These are phyloP conservation scores for Linderniella brevidens DNA, from an alignment of 257 asterid species.

Conservation along the genomic window DNA sequence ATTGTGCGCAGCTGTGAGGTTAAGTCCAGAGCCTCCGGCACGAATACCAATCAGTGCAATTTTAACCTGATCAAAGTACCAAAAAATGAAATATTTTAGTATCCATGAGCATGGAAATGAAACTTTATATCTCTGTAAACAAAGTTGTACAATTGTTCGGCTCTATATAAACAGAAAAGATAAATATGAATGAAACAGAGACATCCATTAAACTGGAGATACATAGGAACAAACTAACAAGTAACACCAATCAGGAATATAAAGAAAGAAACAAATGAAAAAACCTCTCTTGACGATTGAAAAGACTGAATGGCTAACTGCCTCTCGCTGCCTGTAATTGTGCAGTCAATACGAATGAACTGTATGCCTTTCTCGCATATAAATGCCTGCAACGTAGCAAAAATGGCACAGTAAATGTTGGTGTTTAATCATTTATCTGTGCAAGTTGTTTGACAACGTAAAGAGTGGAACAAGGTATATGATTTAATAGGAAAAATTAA, in stretches of 20 bases:
- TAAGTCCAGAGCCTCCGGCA: slow-evolving; percentile 93
- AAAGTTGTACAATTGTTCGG: no score
- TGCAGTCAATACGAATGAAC: slow-evolving; percentile 74
- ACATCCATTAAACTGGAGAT: no score
- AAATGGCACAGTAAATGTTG: slow-evolving; percentile 3
- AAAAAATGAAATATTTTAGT: no score
- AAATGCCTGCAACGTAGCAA: slow-evolving; percentile 36
- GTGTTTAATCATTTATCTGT: no score
- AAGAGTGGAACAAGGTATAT: background rate
- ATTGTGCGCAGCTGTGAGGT: slow-evolving; percentile 73
- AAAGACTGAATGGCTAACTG: slow-evolving; percentile 59
- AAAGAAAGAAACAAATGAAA: background rate
- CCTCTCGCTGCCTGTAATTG: slow-evolving; percentile 42
- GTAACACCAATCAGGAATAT: no score
- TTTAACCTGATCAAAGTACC: slow-evolving; percentile 40
- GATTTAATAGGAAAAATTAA: background rate
- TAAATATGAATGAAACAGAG: no score
- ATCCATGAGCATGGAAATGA: no score
- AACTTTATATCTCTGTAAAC: no score
- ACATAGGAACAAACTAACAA: no score
- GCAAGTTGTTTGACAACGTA: background rate
- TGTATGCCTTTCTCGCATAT: slow-evolving; percentile 58
- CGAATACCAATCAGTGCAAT: slow-evolving; percentile 85
- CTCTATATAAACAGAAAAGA: no score
- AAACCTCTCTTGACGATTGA: slow-evolving; percentile 65